Conservation (phyloP, 148 eudicot species). For the Suaeda aralocaspica region DNA sequence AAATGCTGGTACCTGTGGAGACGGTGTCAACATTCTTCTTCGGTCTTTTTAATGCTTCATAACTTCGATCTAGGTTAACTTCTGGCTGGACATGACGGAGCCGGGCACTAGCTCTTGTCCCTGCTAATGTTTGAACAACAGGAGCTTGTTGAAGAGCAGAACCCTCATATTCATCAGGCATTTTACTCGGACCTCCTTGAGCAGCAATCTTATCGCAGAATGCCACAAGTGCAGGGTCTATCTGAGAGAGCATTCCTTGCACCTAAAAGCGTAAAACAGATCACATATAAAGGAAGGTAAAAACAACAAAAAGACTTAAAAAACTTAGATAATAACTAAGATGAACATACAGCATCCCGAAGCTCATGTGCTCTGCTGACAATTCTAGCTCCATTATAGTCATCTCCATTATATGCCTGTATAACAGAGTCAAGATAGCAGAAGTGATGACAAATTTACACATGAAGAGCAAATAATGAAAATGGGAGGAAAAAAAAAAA, state of each 20-base stretch:
- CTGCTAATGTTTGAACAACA: slow-evolving; percentile 60
- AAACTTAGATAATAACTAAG: not conserved
- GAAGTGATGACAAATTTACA: not conserved
- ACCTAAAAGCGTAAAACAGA: slow-evolving; percentile 45
- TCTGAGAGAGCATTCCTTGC: slow-evolving; percentile 96
- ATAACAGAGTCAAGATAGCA: too few species aligned
- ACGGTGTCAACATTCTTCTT: slow-evolving; percentile 65
- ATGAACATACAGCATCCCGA: slow-evolving; percentile 78
- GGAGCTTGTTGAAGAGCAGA: slow-evolving; percentile 51
- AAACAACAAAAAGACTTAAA: not conserved
- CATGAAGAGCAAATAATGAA: not conserved
- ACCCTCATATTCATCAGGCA: slow-evolving; percentile 67
- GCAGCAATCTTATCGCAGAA: slow-evolving; percentile 88
- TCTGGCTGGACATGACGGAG: slow-evolving; percentile 96
- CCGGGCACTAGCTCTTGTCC: slow-evolving; percentile 91
- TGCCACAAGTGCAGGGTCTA: slow-evolving; percentile 90
- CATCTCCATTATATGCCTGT: slow-evolving; percentile 95
- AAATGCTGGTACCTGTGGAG: slow-evolving; percentile 47
- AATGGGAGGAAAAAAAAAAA: not conserved
- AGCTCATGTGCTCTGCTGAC: slow-evolving; percentile 98
- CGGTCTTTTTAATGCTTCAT: slow-evolving; percentile 71
- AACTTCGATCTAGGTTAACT: slow-evolving; percentile 75
- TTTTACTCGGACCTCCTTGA: slow-evolving; percentile 75
- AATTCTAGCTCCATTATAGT: slow-evolving; percentile 97
- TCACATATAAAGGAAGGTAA: not conserved